These are phyloP conservation scores for Cyberlindnera mrakii DNA, from an alignment of 805 yeast genomes.

Conservation along the genomic window DNA sequence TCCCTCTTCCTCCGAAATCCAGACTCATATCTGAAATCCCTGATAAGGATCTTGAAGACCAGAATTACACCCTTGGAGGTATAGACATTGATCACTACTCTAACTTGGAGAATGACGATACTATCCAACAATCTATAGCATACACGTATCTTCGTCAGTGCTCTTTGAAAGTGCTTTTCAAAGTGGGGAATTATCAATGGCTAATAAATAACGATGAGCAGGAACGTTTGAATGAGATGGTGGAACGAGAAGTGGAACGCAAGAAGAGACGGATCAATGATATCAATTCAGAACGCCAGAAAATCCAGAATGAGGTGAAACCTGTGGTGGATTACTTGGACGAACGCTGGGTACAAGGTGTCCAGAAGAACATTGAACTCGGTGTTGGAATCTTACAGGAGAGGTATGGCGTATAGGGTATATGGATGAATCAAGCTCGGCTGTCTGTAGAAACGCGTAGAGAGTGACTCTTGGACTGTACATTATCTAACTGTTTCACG, in stretches of 20 bases:
- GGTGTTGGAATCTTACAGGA: slow-evolving; percentile 29
- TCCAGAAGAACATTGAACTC: slow-evolving; percentile 25
- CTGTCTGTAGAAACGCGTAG: too few species aligned
- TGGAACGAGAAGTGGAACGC: slow-evolving; percentile 25
- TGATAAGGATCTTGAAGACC: slow-evolving; percentile 11
- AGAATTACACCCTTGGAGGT: slow-evolving; percentile 24
- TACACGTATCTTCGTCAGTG: slow-evolving; percentile 29
- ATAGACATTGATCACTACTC: slow-evolving; percentile 31
- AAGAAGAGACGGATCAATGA: slow-evolving; percentile 40
- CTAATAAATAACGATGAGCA: slow-evolving; percentile 29
- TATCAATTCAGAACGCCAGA: slow-evolving; percentile 35
- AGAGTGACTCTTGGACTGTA: too few species aligned
- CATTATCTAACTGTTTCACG: too few species aligned
- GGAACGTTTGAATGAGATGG: slow-evolving; percentile 22
- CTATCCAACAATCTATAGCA: slow-evolving; percentile 20
- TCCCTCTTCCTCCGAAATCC: slow-evolving; percentile 14
- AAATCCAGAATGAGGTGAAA: slow-evolving; percentile 35
- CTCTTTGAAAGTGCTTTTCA: slow-evolving; percentile 32
- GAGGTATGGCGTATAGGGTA: background rate
- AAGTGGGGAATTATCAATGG: slow-evolving; percentile 32
- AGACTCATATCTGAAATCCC: slow-evolving; percentile 1
- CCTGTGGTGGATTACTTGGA: slow-evolving; percentile 40
- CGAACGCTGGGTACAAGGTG: slow-evolving; percentile 45
- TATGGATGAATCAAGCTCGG: too few species aligned
- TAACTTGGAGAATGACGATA: slow-evolving; percentile 21